Evolutionary conservation across 129 eudicot species (phyloP).

Genomic region (Centrapalus pauciflorus): DNA sequence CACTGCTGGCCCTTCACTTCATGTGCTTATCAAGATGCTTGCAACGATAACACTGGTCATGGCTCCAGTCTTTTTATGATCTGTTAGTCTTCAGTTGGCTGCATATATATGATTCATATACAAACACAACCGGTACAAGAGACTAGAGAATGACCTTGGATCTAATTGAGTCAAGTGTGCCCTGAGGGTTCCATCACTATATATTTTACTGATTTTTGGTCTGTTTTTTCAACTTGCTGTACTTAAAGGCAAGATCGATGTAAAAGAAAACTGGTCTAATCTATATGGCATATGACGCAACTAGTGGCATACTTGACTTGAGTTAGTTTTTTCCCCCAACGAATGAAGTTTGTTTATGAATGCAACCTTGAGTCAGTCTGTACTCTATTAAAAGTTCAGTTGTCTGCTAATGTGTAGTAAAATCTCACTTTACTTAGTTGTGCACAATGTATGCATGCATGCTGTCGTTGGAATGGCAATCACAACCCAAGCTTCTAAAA

Average conservation of each 20-base stretch:
- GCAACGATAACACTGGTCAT: constrained; percentile 94
- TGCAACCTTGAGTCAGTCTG: neutral
- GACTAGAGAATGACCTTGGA: neutral
- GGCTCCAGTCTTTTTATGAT: constrained; percentile 96
- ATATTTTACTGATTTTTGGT: constrained; percentile 9
- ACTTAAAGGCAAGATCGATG: constrained; percentile 7
- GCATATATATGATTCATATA: neutral
- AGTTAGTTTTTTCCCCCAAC: constrained; percentile 17
- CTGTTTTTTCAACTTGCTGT: constrained; percentile 8
- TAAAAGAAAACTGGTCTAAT: constrained; percentile 5
- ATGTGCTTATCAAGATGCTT: constrained; percentile 93
- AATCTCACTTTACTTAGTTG: neutral
- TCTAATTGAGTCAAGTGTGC: neutral
- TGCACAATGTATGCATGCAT: too few relatives aligned
- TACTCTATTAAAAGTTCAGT: constrained; percentile 1
- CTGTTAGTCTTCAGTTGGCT: constrained; percentile 8
- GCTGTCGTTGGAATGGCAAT: too few relatives aligned
- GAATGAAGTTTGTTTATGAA: neutral
- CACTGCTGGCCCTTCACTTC: constrained; percentile 97
- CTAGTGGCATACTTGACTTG: constrained; percentile 6
- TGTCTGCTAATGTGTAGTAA: neutral
- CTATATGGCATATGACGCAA: constrained; percentile 11
- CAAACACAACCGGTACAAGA: constrained; percentile 1
- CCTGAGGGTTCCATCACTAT: neutral
- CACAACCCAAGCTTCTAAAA: too few relatives aligned